Evolutionary conservation across 345 rosid species (phyloP).

Genomic region (Camelina laxa): DNA sequence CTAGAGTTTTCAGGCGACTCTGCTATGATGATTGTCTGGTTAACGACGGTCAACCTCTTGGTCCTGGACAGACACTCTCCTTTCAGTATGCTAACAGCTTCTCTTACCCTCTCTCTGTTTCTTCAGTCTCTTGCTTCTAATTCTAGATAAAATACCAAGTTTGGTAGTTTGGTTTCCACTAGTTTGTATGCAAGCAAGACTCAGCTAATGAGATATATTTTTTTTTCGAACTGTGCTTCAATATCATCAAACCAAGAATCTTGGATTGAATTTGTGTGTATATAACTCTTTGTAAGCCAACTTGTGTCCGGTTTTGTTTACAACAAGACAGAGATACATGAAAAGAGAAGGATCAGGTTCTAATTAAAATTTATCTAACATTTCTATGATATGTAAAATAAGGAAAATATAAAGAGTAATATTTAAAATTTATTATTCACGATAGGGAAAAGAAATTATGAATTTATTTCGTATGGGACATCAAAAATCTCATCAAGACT

Average conservation of each 20-base stretch:
- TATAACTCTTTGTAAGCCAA: no score
- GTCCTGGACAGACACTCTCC: constrained; percentile 65
- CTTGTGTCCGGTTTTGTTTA: no score
- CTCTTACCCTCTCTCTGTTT: constrained; percentile 64
- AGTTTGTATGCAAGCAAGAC: background rate
- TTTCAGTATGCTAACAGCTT: constrained; percentile 69
- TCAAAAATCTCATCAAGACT: background rate
- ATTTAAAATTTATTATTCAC: background rate
- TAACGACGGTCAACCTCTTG: constrained; percentile 65
- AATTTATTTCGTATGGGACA: background rate
- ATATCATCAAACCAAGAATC: background rate
- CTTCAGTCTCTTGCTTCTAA: constrained; percentile 59
- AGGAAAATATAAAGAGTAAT: background rate
- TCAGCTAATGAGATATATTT: background rate
- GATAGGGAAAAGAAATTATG: background rate
- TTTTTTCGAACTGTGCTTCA: background rate
- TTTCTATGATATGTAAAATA: background rate
- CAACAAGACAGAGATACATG: no score
- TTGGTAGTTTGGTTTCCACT: constrained; percentile 11
- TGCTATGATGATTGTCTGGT: constrained; percentile 69
- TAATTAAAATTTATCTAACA: background rate
- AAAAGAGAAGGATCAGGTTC: no score
- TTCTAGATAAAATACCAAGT: background rate
- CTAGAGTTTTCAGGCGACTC: constrained; percentile 60
- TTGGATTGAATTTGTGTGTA: no score